phyloP scores from a whole-genome alignment of 768 basidiomycete species.

The Amanita thiersii region DNA sequence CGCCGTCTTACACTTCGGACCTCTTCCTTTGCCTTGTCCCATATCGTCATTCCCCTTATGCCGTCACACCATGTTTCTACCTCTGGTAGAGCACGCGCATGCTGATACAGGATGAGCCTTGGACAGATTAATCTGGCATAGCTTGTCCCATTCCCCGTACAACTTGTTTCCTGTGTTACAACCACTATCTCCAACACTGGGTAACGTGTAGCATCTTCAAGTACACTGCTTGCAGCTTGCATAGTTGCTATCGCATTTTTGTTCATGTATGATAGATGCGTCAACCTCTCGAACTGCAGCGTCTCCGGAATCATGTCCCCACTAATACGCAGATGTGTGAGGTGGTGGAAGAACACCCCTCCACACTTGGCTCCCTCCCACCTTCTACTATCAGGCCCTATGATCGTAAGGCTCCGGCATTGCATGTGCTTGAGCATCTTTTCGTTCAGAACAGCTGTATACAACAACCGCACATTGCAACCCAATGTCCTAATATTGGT shows the following conservation, averaged over 20 bases:
- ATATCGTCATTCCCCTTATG: constrained; percentile 21
- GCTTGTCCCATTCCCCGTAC: constrained; percentile 15
- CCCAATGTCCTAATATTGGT: constrained; percentile 22
- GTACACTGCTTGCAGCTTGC: constrained; percentile 12
- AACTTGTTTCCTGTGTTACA: constrained; percentile 18
- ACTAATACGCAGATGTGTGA: constrained; percentile 26
- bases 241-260: constrained; percentile 11
- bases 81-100: constrained; percentile 22
- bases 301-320: constrained; percentile 19
- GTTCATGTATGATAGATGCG: constrained; percentile 22
- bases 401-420: constrained; percentile 25
- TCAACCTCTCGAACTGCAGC: constrained; percentile 17
- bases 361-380: constrained; percentile 16
- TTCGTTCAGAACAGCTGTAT: constrained; percentile 15
- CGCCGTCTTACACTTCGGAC: constrained; percentile 8
- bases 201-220: constrained; percentile 15
- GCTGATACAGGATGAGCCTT: constrained; percentile 18
- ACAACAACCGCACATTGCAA: constrained; percentile 20
- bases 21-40: constrained; percentile 15
- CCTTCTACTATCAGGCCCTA: constrained; percentile 15
- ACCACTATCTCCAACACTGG: constrained; percentile 23
- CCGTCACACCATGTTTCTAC: constrained; percentile 28
- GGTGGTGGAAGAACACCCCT: constrained; percentile 20
- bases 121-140: constrained; percentile 11
- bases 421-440: constrained; percentile 18